A percentile compares a stretch with the other conserved stretches of the same genome.
Evolutionary conservation across 331 rosid genomes (phyloP).

Genomic region (Pyracantha coccinea): DNA sequence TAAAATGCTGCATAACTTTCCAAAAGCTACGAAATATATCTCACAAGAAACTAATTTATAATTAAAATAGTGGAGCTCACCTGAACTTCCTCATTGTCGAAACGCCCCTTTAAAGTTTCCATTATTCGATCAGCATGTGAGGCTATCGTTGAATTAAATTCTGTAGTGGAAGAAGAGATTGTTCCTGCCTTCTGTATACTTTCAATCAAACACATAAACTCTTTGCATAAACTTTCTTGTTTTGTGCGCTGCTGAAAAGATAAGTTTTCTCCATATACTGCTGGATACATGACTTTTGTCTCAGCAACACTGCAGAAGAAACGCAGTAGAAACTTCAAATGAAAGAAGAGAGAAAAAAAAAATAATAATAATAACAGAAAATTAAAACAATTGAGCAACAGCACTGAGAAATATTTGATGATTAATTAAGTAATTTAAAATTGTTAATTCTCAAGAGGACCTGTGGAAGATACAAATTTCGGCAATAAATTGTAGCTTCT

Average conservation of each 20-base stretch:
- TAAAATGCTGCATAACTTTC: not conserved
- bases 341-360: not conserved
- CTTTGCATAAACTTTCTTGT: constrained; percentile 64
- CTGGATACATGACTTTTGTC: constrained; percentile 74
- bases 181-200: constrained; percentile 54
- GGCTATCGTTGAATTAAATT: constrained; percentile 52
- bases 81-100: constrained; percentile 72
- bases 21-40: not conserved
- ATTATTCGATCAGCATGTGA: constrained; percentile 71
- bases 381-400: not conserved
- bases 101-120: constrained; percentile 64
- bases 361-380: not conserved
- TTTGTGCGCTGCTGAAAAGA: constrained; percentile 57
- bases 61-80: constrained; percentile 29
- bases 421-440: not conserved
- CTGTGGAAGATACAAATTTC: constrained; percentile 92
- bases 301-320: constrained; percentile 70
- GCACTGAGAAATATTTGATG: not conserved
- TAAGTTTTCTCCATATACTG: constrained; percentile 60
- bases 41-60: not conserved
- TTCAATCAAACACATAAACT: constrained; percentile 68
- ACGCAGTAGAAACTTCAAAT: constrained; percentile 10
- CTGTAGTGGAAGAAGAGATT: constrained; percentile 47
- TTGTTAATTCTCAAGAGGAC: constrained; percentile 17
- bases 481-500: constrained; percentile 70